Evolutionary conservation across 441 rosid species (phyloP), one percentile per base, ranked within the genome.

Genomic region (Euphorbia schlechtendalii): DNA sequence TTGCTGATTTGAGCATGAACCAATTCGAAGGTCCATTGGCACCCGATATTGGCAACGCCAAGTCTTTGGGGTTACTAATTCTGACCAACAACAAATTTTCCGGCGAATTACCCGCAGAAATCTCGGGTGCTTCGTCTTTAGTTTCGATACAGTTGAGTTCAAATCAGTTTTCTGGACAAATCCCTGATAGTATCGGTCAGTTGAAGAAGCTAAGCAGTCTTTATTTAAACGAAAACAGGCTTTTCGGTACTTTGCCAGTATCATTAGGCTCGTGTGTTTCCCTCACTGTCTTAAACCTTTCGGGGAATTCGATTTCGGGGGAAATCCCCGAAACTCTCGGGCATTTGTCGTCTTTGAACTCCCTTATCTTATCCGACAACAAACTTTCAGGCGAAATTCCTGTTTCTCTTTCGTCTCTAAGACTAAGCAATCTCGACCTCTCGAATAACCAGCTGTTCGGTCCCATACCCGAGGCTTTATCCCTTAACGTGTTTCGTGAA

Each of bases 341-440:
- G 20, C 77, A 73, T 65, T 69, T 93, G 24, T 92, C 83, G 22
- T 79, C 80, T 24, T 78, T 93, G 21, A 88, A 93, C 76, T 87
- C 97, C 59, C 73, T 93, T 68, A 87, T 88, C 80, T 78, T 93
- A 41, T 85, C 99, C 6, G 71, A 69, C 24, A 93, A 90, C 69
- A 73, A 81, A 56, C 85, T 93, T 45, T 84, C 88, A 0, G 89
- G 91, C 61, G 71, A 61, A 65, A 88, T 93, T 51, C 99, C 99
- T 0, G 83, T 69, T 51, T 80, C 80, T 61, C 77, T 90, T 63
- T 80, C 97, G 40, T 81, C 86, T 56, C 74, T 87, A 34, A 84
- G 72, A 53, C 84, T 93, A n/a, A 89, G 84, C 74, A 86, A 86
- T 70, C 96, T 93, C 60, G 97, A 93, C 74, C 83, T 93, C 4